phyloP scores from a whole-genome alignment of 106 monocot genomes.

The Chionographis japonica region DNA sequence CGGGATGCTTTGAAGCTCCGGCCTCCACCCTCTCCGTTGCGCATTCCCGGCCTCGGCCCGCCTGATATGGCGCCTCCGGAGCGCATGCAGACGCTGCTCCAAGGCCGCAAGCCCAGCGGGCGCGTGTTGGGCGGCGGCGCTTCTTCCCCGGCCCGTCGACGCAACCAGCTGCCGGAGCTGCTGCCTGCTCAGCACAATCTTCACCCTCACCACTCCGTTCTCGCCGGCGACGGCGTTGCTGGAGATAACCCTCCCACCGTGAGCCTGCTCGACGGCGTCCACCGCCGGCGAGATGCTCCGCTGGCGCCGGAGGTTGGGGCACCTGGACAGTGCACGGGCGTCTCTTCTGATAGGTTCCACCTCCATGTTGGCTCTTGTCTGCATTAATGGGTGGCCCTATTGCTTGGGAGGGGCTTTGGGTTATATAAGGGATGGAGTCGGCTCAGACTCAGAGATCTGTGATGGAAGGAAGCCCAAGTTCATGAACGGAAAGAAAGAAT shows the following conservation, averaged over 20 bases:
- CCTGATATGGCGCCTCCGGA: background rate
- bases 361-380: too few relatives aligned
- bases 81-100: background rate
- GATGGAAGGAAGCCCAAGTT: too few relatives aligned
- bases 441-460: too few relatives aligned
- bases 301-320: conserved; percentile 12
- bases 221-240: background rate
- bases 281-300: conserved; percentile 1
- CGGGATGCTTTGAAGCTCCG: background rate
- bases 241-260: background rate
- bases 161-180: conserved; percentile 21
- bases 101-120: background rate
- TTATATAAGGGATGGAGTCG: too few relatives aligned
- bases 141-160: background rate
- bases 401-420: too few relatives aligned
- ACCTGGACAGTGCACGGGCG: conserved; percentile 15
- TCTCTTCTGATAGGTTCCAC: conserved; percentile 1
- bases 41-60: background rate
- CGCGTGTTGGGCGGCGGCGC: background rate
- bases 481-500: too few relatives aligned
- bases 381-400: too few relatives aligned
- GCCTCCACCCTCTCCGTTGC: background rate
- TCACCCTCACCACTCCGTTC: conserved; percentile 15
- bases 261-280: background rate
- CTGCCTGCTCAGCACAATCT: conserved; percentile 26